Evolutionary conservation across 768 basidiomycete species (phyloP).

Genomic region (Suillus bovinus): DNA sequence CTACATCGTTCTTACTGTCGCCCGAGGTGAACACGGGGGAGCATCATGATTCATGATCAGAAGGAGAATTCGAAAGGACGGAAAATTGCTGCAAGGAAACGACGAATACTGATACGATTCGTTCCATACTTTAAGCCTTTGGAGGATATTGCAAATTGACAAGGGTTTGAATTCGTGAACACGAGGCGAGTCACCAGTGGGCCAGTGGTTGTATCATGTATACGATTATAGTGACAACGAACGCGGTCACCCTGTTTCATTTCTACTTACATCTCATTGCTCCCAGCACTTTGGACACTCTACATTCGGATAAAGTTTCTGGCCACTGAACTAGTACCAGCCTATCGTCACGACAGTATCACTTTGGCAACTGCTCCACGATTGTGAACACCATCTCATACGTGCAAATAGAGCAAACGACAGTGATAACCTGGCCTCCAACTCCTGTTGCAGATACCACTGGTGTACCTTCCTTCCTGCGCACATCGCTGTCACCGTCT

Average conservation of each 20-base stretch:
- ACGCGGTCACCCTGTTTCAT: not conserved
- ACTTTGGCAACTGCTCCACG: too few relatives aligned
- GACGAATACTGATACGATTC: not conserved
- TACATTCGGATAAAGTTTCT: too few relatives aligned
- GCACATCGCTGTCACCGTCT: constrained; percentile 24
- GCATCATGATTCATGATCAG: too few relatives aligned
- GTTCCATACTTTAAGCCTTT: not conserved
- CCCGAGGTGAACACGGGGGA: not conserved
- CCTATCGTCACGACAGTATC: too few relatives aligned
- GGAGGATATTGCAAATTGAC: not conserved
- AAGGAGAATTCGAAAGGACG: not conserved
- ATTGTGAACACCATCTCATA: constrained; percentile 5
- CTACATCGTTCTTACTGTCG: not conserved
- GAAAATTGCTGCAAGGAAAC: not conserved
- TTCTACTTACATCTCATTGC: too few relatives aligned
- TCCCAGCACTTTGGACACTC: too few relatives aligned
- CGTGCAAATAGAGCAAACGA: constrained; percentile 43
- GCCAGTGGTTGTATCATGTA: not conserved
- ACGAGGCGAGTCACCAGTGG: not conserved
- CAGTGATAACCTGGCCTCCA: constrained; percentile 59
- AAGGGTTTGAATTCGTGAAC: not conserved
- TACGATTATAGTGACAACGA: too few relatives aligned
- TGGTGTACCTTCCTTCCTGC: constrained; percentile 27
- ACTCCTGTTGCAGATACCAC: constrained; percentile 35
- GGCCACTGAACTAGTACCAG: too few relatives aligned